Conservation (phyloP, 805 yeast species). For the Phaffomyces antillensis region DNA sequence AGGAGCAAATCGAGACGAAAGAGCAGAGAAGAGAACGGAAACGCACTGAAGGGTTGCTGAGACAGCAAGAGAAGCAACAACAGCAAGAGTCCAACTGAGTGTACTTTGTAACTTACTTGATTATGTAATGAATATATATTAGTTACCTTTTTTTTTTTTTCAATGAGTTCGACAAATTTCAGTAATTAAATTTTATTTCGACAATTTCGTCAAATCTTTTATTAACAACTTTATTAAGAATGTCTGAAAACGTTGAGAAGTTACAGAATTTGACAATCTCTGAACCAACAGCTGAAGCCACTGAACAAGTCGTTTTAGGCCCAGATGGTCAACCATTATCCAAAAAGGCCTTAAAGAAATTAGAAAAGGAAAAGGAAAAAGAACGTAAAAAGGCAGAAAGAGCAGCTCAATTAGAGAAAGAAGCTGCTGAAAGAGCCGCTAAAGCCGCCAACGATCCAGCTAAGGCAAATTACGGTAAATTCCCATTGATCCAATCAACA, state of each 20-base stretch:
- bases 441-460: slow-evolving; percentile 80
- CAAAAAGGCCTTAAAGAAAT: slow-evolving; percentile 91
- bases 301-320: slow-evolving; percentile 33
- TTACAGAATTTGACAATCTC: slow-evolving; percentile 8
- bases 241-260: slow-evolving; percentile 8
- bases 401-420: slow-evolving; percentile 83
- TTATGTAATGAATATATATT: not conserved
- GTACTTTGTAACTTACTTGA: not conserved
- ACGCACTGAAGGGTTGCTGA: slow-evolving; percentile 37
- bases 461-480: slow-evolving; percentile 79
- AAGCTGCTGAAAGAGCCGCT: slow-evolving; percentile 60
- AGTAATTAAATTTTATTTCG: no score
- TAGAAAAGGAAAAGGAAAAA: slow-evolving; percentile 89
- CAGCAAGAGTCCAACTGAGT: no score
- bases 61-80: slow-evolving; percentile 15
- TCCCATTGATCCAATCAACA: slow-evolving; percentile 77
- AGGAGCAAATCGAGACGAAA: slow-evolving; percentile 36
- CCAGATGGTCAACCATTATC: slow-evolving; percentile 80
- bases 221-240: no score
- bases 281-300: slow-evolving; percentile 34
- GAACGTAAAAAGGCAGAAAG: slow-evolving; percentile 88
- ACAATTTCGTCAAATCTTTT: no score
- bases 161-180: not conserved
- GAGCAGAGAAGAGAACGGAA: slow-evolving; percentile 52
- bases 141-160: no score